Percentiles rank a stretch among this genome's conserved stretches.
These are phyloP conservation scores for Castanopsis chinensis DNA, from an alignment of 306 rosid genomes.

Conservation along the genomic window DNA sequence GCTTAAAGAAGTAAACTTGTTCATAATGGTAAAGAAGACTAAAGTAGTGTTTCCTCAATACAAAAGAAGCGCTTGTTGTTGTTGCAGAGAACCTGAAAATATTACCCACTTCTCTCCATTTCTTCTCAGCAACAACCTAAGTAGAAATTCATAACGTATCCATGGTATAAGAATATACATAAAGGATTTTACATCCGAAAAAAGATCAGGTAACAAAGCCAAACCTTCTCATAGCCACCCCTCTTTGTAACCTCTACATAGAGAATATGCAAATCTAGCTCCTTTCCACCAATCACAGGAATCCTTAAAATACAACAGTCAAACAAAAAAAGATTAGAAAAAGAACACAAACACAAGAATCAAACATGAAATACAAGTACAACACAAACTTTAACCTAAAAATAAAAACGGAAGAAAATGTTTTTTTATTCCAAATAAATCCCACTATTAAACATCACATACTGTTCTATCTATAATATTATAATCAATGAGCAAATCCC, in stretches of 20 bases:
- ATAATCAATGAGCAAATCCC: slow-evolving; percentile 3
- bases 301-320: slow-evolving; percentile 45
- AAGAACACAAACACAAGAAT: not conserved
- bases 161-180: not conserved
- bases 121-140: slow-evolving; percentile 93
- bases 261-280: slow-evolving; percentile 84
- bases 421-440: not conserved
- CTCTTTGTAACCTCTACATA: slow-evolving; percentile 84
- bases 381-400: not conserved
- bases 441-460: slow-evolving; percentile 7
- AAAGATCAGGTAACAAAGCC: not conserved
- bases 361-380: not conserved
- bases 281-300: slow-evolving; percentile 98
- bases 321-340: slow-evolving; percentile 15
- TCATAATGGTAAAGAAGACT: slow-evolving; percentile 86
- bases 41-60: slow-evolving; percentile 75
- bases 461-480: not conserved
- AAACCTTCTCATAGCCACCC: slow-evolving; percentile 91
- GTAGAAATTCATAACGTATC: not conserved
- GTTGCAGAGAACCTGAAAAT: slow-evolving; percentile 81
- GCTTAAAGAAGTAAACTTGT: slow-evolving; percentile 73
- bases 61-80: slow-evolving; percentile 93
- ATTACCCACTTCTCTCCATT: slow-evolving; percentile 98
- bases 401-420: not conserved
- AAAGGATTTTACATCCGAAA: not conserved